Evolutionary conservation across 2,329 filamentous ascomycete species (phyloP).

Genomic region (Fusarium xyrophilum): DNA sequence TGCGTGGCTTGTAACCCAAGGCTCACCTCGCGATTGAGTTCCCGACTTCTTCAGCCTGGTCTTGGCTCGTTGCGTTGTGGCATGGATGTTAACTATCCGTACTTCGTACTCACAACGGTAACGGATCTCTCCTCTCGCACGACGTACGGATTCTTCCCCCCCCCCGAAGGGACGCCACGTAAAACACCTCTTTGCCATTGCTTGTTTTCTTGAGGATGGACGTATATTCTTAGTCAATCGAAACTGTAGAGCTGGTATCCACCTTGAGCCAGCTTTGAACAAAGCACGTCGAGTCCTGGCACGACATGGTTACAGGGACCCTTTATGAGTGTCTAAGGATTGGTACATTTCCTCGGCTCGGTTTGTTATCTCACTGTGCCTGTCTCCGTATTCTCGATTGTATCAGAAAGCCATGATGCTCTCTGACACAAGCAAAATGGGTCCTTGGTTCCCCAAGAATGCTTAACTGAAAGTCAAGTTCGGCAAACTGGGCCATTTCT

Average conservation of each 20-base stretch:
- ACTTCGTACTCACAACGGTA: neutral
- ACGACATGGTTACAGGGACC: neutral
- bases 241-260: neutral
- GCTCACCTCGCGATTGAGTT: conserved; percentile 15
- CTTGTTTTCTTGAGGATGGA: conserved; percentile 24
- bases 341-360: conserved; percentile 6
- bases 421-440: conserved; percentile 8
- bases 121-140: neutral
- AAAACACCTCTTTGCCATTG: neutral
- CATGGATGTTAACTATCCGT: neutral
- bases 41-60: conserved; percentile 7
- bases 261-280: neutral
- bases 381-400: neutral
- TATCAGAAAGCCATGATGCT: neutral
- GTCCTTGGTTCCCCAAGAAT: conserved; percentile 1
- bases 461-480: conserved; percentile 34
- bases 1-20: conserved; percentile 30
- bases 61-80: neutral
- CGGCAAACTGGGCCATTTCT: conserved; percentile 12
- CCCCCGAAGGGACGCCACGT: conserved; percentile 6
- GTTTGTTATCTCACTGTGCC: neutral
- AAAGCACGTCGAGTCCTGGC: conserved; percentile 3
- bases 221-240: conserved; percentile 1
- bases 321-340: conserved; percentile 17
- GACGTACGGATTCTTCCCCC: neutral